Conservation (phyloP, 345 rosid species). For the Mallotus nudiflorus region DNA sequence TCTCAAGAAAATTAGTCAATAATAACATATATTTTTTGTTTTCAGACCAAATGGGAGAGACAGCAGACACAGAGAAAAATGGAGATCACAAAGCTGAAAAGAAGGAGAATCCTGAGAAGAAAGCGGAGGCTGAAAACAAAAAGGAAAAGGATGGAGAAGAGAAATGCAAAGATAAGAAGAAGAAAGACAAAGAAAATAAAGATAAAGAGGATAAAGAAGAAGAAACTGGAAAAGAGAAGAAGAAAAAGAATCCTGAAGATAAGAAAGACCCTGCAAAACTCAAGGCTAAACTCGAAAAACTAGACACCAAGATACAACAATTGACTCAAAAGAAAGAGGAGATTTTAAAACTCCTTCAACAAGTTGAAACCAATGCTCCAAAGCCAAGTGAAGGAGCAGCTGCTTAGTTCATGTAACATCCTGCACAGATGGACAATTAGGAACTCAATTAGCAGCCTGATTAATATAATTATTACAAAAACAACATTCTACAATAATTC, state of each 20-base stretch:
- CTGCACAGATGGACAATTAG: background rate
- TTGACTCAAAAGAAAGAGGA: constrained; percentile 56
- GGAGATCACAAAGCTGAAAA: constrained; percentile 18
- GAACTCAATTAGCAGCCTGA: too few relatives aligned
- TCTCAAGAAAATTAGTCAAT: too few relatives aligned
- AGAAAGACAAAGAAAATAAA: constrained; percentile 29
- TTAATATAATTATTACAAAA: too few relatives aligned
- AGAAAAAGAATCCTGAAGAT: constrained; percentile 67
- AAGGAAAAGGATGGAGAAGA: constrained; percentile 21
- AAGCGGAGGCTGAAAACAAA: constrained; percentile 22
- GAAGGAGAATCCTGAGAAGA: constrained; percentile 37
- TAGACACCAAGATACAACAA: constrained; percentile 65
- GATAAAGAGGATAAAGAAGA: constrained; percentile 44
- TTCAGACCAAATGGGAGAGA: constrained; percentile 35
- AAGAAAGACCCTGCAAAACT: constrained; percentile 64
- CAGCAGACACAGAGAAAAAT: constrained; percentile 14
- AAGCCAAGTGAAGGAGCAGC: constrained; percentile 10
- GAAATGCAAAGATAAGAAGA: constrained; percentile 26
- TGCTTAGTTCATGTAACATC: background rate
- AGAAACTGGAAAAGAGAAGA: constrained; percentile 43
- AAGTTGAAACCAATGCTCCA: constrained; percentile 36
- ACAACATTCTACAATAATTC: too few relatives aligned
- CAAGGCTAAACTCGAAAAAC: constrained; percentile 56
- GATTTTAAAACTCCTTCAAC: constrained; percentile 44
- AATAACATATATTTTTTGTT: too few relatives aligned